Evolutionary conservation across 371 early-diverging fungal genomes (phyloP), one percentile per base, ranked within the genome.

Genomic region (Rhizopus microsporus): DNA sequence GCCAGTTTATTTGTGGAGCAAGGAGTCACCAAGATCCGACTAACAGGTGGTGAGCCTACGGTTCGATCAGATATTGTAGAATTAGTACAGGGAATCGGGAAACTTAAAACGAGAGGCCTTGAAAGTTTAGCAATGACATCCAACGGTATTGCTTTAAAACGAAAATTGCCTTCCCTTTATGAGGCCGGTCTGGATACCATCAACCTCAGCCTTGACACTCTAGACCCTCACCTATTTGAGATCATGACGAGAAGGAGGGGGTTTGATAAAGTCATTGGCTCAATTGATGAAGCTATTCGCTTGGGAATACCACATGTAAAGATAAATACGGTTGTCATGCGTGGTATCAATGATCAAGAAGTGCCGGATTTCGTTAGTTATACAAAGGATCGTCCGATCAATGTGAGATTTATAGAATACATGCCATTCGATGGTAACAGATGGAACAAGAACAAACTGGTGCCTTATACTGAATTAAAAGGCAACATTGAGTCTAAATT

Each of bases 21-120:
- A 63, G 96, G 96, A 4, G 93, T 96, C 3, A 90, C 84, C 34
- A 97, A 97, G 73, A 95, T 97, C 58, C 84, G 96, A 35, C 69
- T 97, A 50, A 97, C 97, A 0, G 97, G 97, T 37, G 97, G 97
- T 6, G 97, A 97, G 58, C 97, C 97, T 0, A 95, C 96, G 0
- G 85, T 97, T n/a, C 81, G 97, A 50, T 88, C 88, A 57, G 97
- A 97, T 61, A 82, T 97, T 43, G 59, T 89, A 4, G 89, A 93
- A 10, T 75, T 97, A 30, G 85, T 95, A 9, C 83, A 65, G 8
- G 90, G 87, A 13, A 68, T 96, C 15, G 84, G 89, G n/a, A 72
- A 78, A 38, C 68, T 95, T 35, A 80, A 86, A 45, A 72, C 77
- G 7, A 17, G 84, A 38, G 96, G 96, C 0, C 72, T 97, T 40